phyloP scores from a whole-genome alignment of 805 yeast species.

The Myxozyma mucilagina region DNA sequence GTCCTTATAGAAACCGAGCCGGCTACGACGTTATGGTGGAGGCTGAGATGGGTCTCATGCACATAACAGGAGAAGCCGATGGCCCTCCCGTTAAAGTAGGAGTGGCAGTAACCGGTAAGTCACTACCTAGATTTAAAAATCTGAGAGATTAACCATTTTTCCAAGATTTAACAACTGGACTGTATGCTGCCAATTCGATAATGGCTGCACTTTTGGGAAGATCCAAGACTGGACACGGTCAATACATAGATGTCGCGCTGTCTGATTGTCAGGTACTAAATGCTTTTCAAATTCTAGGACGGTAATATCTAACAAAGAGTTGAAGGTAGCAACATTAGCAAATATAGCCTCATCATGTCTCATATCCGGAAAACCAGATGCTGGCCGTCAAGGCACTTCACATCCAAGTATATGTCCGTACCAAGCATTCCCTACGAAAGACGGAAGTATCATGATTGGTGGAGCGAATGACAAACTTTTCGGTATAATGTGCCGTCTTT shows the following conservation, averaged over 20 bases:
- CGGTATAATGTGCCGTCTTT: slow-evolving; percentile 39
- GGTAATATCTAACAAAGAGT: neutral
- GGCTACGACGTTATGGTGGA: slow-evolving; percentile 48
- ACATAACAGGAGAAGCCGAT: slow-evolving; percentile 46
- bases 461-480: slow-evolving; percentile 47
- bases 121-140: neutral
- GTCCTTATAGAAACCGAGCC: slow-evolving; percentile 44
- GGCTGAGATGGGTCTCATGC: slow-evolving; percentile 49
- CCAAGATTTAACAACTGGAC: slow-evolving; percentile 44
- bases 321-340: slow-evolving; percentile 42
- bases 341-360: slow-evolving; percentile 45
- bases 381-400: slow-evolving; percentile 46
- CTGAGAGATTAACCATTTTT: neutral
- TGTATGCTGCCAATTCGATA: slow-evolving; percentile 43
- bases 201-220: slow-evolving; percentile 44
- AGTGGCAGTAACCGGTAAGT: slow-evolving; percentile 43
- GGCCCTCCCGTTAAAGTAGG: slow-evolving; percentile 48
- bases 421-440: slow-evolving; percentile 44
- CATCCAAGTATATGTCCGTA: slow-evolving; percentile 48
- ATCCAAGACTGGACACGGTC: slow-evolving; percentile 42
- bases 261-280: slow-evolving; percentile 43
- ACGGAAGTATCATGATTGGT: slow-evolving; percentile 46
- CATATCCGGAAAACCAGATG: slow-evolving; percentile 43
- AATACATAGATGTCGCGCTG: slow-evolving; percentile 43
- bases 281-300: neutral